Evolutionary conservation across 352 stramenopile species (phyloP).

Genomic region (Pythium plurisporium): DNA sequence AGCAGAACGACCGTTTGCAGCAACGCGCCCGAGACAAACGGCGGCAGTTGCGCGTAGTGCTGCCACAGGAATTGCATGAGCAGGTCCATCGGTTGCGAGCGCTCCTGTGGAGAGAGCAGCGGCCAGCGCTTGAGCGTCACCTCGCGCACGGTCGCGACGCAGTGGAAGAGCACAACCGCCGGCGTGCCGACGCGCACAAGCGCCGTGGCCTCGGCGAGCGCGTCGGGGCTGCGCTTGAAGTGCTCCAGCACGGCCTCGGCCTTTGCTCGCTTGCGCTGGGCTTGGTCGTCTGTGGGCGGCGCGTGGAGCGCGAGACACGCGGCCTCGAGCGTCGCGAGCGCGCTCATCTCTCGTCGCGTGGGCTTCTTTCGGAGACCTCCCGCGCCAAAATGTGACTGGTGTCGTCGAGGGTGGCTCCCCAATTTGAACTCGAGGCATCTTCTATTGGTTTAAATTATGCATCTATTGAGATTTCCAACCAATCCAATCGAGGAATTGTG

Average conservation of each 20-base stretch:
- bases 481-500: constrained; percentile 1
- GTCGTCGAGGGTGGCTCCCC: constrained; percentile 1
- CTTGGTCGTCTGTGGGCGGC: constrained; percentile 42
- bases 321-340: constrained; percentile 60
- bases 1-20: constrained; percentile 73
- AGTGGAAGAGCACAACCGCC: constrained; percentile 78
- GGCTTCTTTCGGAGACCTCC: background rate
- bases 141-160: constrained; percentile 68
- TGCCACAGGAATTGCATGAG: constrained; percentile 79
- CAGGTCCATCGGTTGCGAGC: constrained; percentile 56
- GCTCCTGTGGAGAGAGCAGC: constrained; percentile 40
- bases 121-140: constrained; percentile 69
- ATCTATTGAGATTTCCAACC: too few relatives aligned
- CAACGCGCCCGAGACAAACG: constrained; percentile 55
- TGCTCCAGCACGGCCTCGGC: constrained; percentile 64
- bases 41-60: constrained; percentile 40
- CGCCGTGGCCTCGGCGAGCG: constrained; percentile 52
- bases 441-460: constrained; percentile 25
- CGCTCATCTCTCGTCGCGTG: constrained; percentile 7
- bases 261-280: constrained; percentile 47
- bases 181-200: constrained; percentile 40
- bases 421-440: background rate
- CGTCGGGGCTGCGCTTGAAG: constrained; percentile 77
- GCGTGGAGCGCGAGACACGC: constrained; percentile 68
- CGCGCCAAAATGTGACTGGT: constrained; percentile 9